Percentiles rank a stretch among this genome's conserved stretches.
These are phyloP conservation scores for Cercospora canescens DNA, from an alignment of 2,329 filamentous ascomycete genomes.

Conservation along the genomic window DNA sequence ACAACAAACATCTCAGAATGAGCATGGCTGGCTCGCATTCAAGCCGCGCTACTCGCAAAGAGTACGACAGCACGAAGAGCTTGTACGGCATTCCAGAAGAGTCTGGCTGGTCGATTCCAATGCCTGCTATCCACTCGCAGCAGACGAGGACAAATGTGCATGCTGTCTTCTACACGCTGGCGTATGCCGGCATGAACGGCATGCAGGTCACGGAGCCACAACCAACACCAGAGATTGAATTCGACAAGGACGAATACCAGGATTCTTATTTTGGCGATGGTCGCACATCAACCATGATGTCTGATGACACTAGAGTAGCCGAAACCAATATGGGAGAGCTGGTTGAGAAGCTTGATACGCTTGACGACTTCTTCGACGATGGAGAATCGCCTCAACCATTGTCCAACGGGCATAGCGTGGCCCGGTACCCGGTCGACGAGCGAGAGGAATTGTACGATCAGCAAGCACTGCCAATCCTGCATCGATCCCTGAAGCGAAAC, in stretches of 20 bases:
- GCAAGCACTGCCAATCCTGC: conserved; percentile 84
- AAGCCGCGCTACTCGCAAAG: conserved; percentile 76
- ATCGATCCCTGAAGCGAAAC: conserved; percentile 73
- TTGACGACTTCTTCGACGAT: conserved; percentile 58
- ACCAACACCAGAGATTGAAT: conserved; percentile 84
- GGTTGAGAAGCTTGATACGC: conserved; percentile 59
- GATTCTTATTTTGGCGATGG: conserved; percentile 68
- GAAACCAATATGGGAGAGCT: conserved; percentile 80
- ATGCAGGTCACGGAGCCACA: conserved; percentile 54
- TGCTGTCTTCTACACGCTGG: conserved; percentile 81
- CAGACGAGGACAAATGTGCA: conserved; percentile 90
- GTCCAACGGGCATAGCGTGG: conserved; percentile 14
- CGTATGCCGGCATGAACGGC: conserved; percentile 40
- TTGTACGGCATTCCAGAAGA: conserved; percentile 95
- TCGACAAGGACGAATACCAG: conserved; percentile 84
- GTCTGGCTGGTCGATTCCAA: conserved; percentile 92
- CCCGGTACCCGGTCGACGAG: conserved; percentile 41
- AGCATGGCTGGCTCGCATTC: conserved; percentile 93
- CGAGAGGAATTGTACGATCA: conserved; percentile 88
- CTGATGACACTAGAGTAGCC: conserved; percentile 68
- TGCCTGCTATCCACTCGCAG: conserved; percentile 85
- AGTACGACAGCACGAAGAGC: conserved; percentile 91
- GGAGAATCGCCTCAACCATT: conserved; percentile 20
- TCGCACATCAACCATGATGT: conserved; percentile 88
- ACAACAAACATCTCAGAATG: conserved; percentile 94